Base-by-base conservation (phyloP, 345 rosid species). In the Murraya koenigii region DNA sequence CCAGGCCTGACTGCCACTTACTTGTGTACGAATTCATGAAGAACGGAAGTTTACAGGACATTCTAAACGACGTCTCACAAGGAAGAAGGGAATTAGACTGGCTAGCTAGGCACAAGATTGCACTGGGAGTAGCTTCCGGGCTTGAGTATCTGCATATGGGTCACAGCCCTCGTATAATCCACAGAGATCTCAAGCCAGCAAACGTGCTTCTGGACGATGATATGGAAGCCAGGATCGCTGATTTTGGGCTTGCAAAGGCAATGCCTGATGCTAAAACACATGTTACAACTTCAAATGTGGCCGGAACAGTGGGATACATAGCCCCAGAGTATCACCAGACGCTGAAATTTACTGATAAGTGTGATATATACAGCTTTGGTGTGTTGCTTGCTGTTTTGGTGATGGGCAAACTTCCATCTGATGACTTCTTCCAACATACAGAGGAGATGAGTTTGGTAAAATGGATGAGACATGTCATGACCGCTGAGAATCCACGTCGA, bases 271-370 rank as follows among this genome's bases (percentile, higher is more conserved):
- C 92, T 19, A 20, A 70, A 26, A 91, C 98, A 1, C 98, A 93
- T 59, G 38, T 92, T 44, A 79, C 98, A 1, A 80, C 90, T 30
- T 89, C 94, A 0, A 85, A 86, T 77, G 65, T 92, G 59, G 97
- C 95, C 1, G 99, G 99, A 63, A 95, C 99, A 11, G 83, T 93
- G 80, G 99, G 99, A 38, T 95, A 91, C 80, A 93, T 95, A 38
- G 89, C 99, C 23, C 96, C 97, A 4, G 98, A 95, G 82, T 95
- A 90, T 85, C 87, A 93, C 72, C 96, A 88, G 75, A 95, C 99
- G 11, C 79, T 88, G 55, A 93, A 92, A 85, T 92, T 95, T 88
- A 93, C 98, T 0, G 97, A 93, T 25, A 90, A 83, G 87, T 92
- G 98, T 75, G 99, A 95, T 69, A 88, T 95, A 61, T 95, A 81